Percentiles rank a stretch among this genome's conserved stretches.
phyloP scores from a whole-genome alignment of 768 basidiomycete genomes.

The Naematelia encephala region DNA sequence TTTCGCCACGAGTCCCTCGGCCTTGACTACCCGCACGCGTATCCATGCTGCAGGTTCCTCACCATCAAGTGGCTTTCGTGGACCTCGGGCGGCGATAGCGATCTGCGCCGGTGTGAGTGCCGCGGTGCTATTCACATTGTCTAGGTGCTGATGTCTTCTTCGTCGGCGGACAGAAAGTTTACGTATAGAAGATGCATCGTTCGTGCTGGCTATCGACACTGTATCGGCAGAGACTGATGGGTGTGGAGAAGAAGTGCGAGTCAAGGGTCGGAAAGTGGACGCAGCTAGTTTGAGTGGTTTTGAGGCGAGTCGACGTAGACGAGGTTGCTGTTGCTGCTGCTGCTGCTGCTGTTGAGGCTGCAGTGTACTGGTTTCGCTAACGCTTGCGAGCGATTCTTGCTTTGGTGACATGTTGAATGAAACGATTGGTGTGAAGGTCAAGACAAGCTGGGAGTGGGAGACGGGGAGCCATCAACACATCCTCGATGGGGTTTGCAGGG shows the following conservation, averaged over 20 bases:
- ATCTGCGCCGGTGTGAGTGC: slow-evolving; percentile 22
- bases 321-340: slow-evolving; percentile 11
- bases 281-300: slow-evolving; percentile 46
- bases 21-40: slow-evolving; percentile 46
- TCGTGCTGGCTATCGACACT: neutral
- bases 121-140: neutral
- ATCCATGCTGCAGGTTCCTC: slow-evolving; percentile 44
- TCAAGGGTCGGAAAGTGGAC: slow-evolving; percentile 27
- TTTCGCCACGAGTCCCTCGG: slow-evolving; percentile 44
- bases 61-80: slow-evolving; percentile 45
- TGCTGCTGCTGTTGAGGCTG: neutral
- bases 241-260: slow-evolving; percentile 10
- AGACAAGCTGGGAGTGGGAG: neutral
- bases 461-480: slow-evolving; percentile 1
- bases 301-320: slow-evolving; percentile 31
- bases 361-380: neutral
- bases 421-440: neutral
- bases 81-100: slow-evolving; percentile 36
- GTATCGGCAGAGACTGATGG: slow-evolving; percentile 2
- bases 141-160: neutral
- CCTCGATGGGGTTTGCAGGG: neutral
- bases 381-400: neutral
- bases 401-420: neutral
- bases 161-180: slow-evolving; percentile 2
- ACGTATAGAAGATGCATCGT: neutral